Evolutionary conservation across 2,329 filamentous ascomycete genomes (phyloP).

Genomic region (Microcera coccophila): DNA sequence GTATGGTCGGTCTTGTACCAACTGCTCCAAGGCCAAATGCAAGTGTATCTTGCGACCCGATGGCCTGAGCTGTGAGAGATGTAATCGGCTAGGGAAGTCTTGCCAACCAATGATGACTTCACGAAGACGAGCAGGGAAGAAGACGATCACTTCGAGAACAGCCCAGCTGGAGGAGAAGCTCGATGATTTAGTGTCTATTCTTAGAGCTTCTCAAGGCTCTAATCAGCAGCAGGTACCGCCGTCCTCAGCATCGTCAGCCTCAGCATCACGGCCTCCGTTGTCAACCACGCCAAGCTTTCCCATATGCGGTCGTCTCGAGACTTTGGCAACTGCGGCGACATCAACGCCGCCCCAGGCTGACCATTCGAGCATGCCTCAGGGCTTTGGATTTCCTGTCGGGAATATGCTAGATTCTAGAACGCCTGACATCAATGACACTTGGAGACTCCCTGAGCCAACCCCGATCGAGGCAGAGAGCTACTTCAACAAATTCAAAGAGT

Average conservation of each 20-base stretch:
- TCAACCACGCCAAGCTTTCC: conserved; percentile 7
- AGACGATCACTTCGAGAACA: conserved; percentile 35
- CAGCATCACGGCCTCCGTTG: too few relatives aligned
- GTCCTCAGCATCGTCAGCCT: neutral
- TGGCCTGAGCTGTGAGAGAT: conserved; percentile 37
- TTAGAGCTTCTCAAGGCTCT: conserved; percentile 24
- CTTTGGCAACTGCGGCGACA: conserved; percentile 35
- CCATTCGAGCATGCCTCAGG: conserved; percentile 7
- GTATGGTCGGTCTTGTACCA: conserved; percentile 44
- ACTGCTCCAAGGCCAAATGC: conserved; percentile 47
- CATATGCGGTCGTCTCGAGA: conserved; percentile 32
- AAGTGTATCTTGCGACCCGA: conserved; percentile 42
- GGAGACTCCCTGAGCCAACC: conserved; percentile 29
- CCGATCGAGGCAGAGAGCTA: conserved; percentile 36
- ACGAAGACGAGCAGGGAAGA: conserved; percentile 35
- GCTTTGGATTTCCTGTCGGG: conserved; percentile 4
- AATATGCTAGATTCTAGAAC: conserved; percentile 1
- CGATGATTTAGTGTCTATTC: conserved; percentile 45
- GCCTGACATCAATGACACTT: conserved; percentile 16
- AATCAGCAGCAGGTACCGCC: neutral
- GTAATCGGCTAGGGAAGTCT: conserved; percentile 44
- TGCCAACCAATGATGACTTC: conserved; percentile 44
- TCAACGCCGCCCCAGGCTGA: conserved; percentile 24
- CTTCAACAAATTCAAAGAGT: conserved; percentile 40
- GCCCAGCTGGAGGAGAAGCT: conserved; percentile 49